phyloP scores from a whole-genome alignment of 2,329 filamentous ascomycete species.

The Diplodia seriata region DNA sequence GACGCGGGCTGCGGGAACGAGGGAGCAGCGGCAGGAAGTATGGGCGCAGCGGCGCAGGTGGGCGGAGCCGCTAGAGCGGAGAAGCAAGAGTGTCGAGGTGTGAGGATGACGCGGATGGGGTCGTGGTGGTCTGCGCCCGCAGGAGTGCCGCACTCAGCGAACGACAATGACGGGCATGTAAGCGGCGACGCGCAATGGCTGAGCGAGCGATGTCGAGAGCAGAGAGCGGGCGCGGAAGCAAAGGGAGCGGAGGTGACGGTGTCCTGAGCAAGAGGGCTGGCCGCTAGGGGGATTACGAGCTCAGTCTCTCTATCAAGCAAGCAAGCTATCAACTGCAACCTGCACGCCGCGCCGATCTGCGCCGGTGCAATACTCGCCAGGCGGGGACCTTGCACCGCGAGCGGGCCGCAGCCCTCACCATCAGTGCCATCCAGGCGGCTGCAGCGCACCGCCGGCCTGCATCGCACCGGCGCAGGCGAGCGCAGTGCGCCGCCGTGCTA shows the following conservation, averaged over 20 bases:
- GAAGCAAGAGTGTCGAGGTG: constrained; percentile 12
- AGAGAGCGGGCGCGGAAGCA: background rate
- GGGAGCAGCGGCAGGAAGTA: background rate
- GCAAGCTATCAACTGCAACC: constrained; percentile 30
- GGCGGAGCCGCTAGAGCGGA: constrained; percentile 11
- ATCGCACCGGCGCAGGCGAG: constrained; percentile 1
- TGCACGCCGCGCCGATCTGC: constrained; percentile 29
- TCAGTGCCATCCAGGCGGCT: constrained; percentile 12
- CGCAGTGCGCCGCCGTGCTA: constrained; percentile 23
- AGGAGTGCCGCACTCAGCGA: constrained; percentile 30
- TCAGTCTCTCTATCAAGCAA: constrained; percentile 29
- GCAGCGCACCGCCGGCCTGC: constrained; percentile 10
- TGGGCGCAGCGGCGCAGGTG: background rate
- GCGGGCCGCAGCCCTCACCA: constrained; percentile 25
- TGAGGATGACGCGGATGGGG: constrained; percentile 24
- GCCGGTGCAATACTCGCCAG: constrained; percentile 28
- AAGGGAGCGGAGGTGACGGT: constrained; percentile 24
- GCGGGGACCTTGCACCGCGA: constrained; percentile 21
- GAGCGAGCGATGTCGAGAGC: constrained; percentile 8
- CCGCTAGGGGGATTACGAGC: constrained; percentile 32
- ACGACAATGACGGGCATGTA: constrained; percentile 30
- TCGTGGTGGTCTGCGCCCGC: constrained; percentile 24
- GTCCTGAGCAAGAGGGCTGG: constrained; percentile 24
- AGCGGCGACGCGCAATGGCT: constrained; percentile 14
- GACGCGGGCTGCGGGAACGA: constrained; percentile 2